Conservation (phyloP, 1,284 basidiomycete genomes). For the Grifola frondosa region DNA sequence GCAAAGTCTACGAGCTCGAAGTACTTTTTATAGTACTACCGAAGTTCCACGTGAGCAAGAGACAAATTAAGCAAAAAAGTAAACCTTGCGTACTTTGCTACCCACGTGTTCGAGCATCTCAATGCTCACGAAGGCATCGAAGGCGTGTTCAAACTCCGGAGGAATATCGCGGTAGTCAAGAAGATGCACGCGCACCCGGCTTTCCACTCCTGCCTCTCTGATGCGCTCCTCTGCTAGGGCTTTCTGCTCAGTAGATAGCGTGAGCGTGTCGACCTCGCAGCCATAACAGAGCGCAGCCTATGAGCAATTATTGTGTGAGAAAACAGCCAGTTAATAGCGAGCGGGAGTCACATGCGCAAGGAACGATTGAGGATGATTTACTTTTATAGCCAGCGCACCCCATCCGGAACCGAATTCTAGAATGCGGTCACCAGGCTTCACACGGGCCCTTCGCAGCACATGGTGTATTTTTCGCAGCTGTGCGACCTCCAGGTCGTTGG, state of each 20-base stretch:
- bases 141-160: slow-evolving; percentile 70
- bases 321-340: not conserved
- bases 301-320: slow-evolving; percentile 1
- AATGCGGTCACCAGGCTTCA: slow-evolving; percentile 75
- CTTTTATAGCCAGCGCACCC: slow-evolving; percentile 89
- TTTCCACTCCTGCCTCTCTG: slow-evolving; percentile 66
- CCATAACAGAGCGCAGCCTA: slow-evolving; percentile 68
- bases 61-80: not conserved
- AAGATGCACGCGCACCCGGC: slow-evolving; percentile 77
- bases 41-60: not conserved
- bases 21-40: slow-evolving; percentile 63
- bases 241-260: slow-evolving; percentile 86
- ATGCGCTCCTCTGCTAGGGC: slow-evolving; percentile 82
- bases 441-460: slow-evolving; percentile 75
- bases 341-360: not conserved
- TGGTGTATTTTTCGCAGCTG: slow-evolving; percentile 80
- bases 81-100: slow-evolving; percentile 41
- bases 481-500: slow-evolving; percentile 76
- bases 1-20: slow-evolving; percentile 82
- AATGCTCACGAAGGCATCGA: slow-evolving; percentile 87
- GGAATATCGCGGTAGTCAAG: slow-evolving; percentile 87
- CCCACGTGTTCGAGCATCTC: slow-evolving; percentile 92
- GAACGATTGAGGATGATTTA: no score
- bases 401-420: slow-evolving; percentile 93
- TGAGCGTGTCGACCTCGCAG: slow-evolving; percentile 86